Base-by-base conservation (phyloP, 495 filamentous ascomycete genomes). In the Aspergillus taichungensis region DNA sequence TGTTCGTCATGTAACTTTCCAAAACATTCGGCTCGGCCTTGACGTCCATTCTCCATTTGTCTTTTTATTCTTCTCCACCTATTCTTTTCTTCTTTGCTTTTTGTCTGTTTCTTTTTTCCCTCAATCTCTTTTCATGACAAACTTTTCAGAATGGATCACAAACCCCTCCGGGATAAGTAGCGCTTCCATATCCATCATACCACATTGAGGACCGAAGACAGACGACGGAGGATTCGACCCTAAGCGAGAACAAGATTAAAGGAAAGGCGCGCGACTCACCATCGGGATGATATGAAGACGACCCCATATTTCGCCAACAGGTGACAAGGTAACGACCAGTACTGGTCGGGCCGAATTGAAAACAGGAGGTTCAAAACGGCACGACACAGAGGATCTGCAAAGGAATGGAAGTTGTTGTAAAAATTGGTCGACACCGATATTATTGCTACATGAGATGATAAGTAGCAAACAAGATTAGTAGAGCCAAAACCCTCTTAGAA, bases 201-300 rank as follows among this genome's bases (percentile, higher is more conserved):
- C 34, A 5, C 36, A 40, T 27, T 6, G 30, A 24, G 14, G 13
- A 36, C 37, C 14, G 30, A 37, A 13, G 30, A 12, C 32, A 35
- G 34, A 34, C 13, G n/a, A 37, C 12, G 29, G n/a, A 27, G 18
- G 32, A n/a, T 30, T 12, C 28, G 24, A 42, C 11, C 6, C 45
- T 37, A 46, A 60, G 52, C 45, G 55, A 52, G 51, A 63, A 61
- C 41, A 36, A 46, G 40, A 37, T 28, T 46, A 45, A 50, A 52
- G 40, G 43, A 51, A 48, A 52, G 48, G 43, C 34, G 31, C 44
- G 40, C 42, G 40, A 70, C 67, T 70, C 50, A 70, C 67, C 67
- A 66, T 70, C 67, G 37, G 56, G 54, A 50, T 63, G 62, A 45
- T 60, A 62, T 51, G 60, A 49, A 49, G 54, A 54, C 42, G 67